These are phyloP conservation scores for Tolypocladium sp. DNA, from an alignment of 2,329 filamentous ascomycete species.

Conservation along the genomic window DNA sequence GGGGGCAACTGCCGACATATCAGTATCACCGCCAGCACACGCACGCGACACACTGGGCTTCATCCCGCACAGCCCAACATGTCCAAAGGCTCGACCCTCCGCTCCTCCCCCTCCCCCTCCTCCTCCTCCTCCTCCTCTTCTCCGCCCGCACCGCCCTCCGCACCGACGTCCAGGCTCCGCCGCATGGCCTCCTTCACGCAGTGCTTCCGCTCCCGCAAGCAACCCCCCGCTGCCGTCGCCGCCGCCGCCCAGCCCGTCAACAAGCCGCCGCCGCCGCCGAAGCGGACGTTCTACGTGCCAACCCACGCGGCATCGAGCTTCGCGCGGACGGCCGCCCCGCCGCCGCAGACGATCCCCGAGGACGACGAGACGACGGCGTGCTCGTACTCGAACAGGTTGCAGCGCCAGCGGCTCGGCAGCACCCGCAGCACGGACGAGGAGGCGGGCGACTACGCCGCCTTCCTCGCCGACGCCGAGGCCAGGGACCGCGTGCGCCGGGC, in stretches of 20 bases:
- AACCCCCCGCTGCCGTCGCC: not conserved
- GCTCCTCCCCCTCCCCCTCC: not conserved
- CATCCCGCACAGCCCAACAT: not conserved
- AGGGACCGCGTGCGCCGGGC: slow-evolving; percentile 2
- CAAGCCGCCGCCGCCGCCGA: not conserved
- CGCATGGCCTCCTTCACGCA: slow-evolving; percentile 4
- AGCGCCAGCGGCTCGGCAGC: not conserved
- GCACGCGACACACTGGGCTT: not conserved
- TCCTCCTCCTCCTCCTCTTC: not conserved
- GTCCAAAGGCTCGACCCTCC: not conserved
- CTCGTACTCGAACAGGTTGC: not conserved
- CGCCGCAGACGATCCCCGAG: slow-evolving; percentile 6
- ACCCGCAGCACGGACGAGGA: not conserved
- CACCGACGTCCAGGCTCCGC: not conserved
- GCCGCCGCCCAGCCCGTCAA: not conserved
- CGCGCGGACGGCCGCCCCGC: slow-evolving; percentile 8
- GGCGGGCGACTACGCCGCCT: slow-evolving; percentile 12
- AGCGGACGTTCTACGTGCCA: slow-evolving; percentile 13
- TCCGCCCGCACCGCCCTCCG: not conserved
- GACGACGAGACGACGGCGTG: slow-evolving; percentile 4
- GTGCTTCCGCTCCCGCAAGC: not conserved
- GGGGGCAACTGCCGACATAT: not conserved
- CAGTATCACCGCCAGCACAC: not conserved
- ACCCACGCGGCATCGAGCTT: slow-evolving; percentile 21
- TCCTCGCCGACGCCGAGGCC: slow-evolving; percentile 11